Evolutionary conservation across 768 basidiomycete species (phyloP).

Genomic region (Clavulina sp.): DNA sequence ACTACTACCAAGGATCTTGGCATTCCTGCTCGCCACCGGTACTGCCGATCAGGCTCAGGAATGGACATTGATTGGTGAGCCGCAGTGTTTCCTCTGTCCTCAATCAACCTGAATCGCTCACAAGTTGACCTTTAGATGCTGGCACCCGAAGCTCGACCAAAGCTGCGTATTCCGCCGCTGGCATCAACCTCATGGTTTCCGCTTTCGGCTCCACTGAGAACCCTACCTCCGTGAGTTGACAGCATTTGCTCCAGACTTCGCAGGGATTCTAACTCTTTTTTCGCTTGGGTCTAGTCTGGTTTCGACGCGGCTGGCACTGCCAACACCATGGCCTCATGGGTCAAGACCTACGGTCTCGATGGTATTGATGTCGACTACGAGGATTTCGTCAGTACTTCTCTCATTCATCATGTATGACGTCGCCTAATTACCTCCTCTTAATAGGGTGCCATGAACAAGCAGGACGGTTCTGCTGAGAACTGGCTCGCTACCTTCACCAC

Average conservation of each 20-base stretch:
- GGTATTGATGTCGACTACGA: slow-evolving; percentile 12
- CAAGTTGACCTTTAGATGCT: no score
- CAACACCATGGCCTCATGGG: slow-evolving; percentile 6
- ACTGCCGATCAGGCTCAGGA: not conserved
- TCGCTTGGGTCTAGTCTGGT: no score
- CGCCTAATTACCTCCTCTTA: not conserved
- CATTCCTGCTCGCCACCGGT: not conserved
- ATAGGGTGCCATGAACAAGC: no score
- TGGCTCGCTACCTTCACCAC: no score
- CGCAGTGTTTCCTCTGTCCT: no score
- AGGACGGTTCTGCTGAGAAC: no score
- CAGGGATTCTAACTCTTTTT: no score
- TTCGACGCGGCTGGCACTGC: not conserved
- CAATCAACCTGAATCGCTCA: no score
- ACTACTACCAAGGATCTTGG: no score
- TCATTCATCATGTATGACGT: not conserved
- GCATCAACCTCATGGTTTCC: slow-evolving; percentile 10
- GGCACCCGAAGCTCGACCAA: not conserved
- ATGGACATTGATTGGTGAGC: not conserved
- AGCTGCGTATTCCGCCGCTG: not conserved
- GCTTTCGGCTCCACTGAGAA: slow-evolving; percentile 6
- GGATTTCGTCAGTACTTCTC: slow-evolving; percentile 3
- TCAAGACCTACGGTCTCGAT: slow-evolving; percentile 8
- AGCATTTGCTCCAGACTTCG: no score
- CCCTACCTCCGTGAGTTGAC: not conserved